These are phyloP conservation scores for Pythium aphanidermatum DNA, from an alignment of 352 stramenopile genomes.

Conservation along the genomic window DNA sequence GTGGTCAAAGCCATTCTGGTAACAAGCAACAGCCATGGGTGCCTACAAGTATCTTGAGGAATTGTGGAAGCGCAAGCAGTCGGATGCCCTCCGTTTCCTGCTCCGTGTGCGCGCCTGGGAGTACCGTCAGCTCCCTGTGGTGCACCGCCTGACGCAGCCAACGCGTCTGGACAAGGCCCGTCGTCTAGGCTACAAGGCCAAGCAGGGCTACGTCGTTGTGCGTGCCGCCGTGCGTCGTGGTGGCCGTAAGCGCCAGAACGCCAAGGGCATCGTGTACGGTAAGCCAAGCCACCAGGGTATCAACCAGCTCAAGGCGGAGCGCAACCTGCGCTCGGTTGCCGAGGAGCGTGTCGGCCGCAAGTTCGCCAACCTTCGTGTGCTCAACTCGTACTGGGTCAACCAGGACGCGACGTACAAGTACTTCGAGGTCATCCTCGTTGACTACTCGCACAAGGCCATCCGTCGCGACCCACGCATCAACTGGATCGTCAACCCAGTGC, in stretches of 20 bases:
- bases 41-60: conserved; percentile 99
- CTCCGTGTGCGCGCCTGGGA: conserved; percentile 97
- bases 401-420: conserved; percentile 99
- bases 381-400: conserved; percentile 99
- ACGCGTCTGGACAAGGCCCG: conserved; percentile 99
- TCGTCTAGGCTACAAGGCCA: conserved; percentile 99
- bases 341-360: conserved; percentile 98
- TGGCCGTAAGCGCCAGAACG: conserved; percentile 98
- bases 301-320: conserved; percentile 99
- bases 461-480: conserved; percentile 99
- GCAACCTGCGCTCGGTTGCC: conserved; percentile 97
- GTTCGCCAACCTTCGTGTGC: conserved; percentile 97
- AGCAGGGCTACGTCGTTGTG: conserved; percentile 99
- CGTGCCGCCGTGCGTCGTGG: conserved; percentile 96
- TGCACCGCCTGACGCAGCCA: conserved; percentile 92
- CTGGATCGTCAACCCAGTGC: conserved; percentile 98
- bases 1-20: conserved; percentile 23
- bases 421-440: conserved; percentile 99
- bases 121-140: conserved; percentile 98
- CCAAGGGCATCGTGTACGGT: conserved; percentile 99
- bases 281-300: conserved; percentile 99
- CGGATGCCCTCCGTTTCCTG: conserved; percentile 99
- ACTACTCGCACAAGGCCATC: conserved; percentile 97
- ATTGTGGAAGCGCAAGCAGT: conserved; percentile 99
- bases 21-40: conserved; percentile 85